These are phyloP conservation scores for Trichoderma lentiforme DNA, from an alignment of 2,329 filamentous ascomycete genomes.

Conservation along the genomic window DNA sequence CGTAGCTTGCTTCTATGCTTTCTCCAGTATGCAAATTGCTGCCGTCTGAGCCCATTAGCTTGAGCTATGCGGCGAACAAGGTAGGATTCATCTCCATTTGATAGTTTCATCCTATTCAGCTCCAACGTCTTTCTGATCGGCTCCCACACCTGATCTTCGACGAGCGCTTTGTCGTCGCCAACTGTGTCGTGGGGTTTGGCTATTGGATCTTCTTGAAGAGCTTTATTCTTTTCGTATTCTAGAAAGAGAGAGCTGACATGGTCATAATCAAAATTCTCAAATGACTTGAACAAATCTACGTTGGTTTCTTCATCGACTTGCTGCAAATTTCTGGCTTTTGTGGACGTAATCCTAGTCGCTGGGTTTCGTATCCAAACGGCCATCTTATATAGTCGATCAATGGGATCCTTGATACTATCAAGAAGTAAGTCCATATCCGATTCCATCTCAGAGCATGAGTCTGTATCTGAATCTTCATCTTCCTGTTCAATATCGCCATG, in stretches of 20 bases:
- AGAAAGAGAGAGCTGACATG: constrained; percentile 12
- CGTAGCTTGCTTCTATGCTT: constrained; percentile 5
- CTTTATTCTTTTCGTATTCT: constrained; percentile 11
- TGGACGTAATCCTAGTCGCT: not conserved
- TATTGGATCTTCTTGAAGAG: not conserved
- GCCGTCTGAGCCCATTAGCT: constrained; percentile 1
- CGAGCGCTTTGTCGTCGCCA: not conserved
- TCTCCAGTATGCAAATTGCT: constrained; percentile 15
- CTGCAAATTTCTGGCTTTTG: constrained; percentile 4
- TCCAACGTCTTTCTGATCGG: not conserved
- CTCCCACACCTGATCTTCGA: constrained; percentile 5
- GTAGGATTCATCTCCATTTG: not conserved
- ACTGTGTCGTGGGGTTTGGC: not conserved
- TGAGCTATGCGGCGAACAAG: constrained; percentile 3
- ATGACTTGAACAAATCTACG: not conserved
- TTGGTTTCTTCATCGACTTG: not conserved
- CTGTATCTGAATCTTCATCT: not conserved
- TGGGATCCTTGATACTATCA: constrained; percentile 4
- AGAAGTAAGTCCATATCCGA: constrained; percentile 4
- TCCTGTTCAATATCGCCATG: not conserved
- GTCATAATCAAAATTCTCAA: not conserved
- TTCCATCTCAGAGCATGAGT: not conserved
- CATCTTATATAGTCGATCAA: constrained; percentile 14
- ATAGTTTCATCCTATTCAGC: not conserved
- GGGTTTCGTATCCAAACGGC: constrained; percentile 15